These are phyloP conservation scores for Sphenostylis stenocarpa DNA, from an alignment of 306 rosid species.

Conservation along the genomic window DNA sequence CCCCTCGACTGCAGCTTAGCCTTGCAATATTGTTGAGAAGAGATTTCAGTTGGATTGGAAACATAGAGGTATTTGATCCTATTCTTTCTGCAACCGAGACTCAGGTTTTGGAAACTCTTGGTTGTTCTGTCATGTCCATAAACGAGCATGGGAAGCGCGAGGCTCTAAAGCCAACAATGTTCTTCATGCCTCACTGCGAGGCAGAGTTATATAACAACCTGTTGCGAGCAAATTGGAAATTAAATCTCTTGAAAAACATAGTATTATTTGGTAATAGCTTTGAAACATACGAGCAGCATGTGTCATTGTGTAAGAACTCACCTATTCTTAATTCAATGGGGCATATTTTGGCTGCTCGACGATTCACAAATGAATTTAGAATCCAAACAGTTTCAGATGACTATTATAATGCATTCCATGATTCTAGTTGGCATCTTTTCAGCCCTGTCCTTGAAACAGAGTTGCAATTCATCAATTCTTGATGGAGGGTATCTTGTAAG, in stretches of 20 bases:
- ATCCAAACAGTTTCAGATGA: conserved; percentile 62
- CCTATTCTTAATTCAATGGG: conserved; percentile 37
- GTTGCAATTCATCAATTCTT: conserved; percentile 41
- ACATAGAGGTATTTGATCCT: conserved; percentile 81
- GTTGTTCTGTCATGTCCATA: conserved; percentile 60
- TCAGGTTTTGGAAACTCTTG: conserved; percentile 57
- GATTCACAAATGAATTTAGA: conserved; percentile 53
- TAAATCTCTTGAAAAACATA: conserved; percentile 53
- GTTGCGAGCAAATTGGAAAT: conserved; percentile 71
- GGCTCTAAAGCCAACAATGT: conserved; percentile 57
- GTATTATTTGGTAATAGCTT: conserved; percentile 82
- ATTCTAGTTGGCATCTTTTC: conserved; percentile 92
- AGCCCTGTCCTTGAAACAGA: conserved; percentile 41
- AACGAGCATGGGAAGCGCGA: conserved; percentile 74
- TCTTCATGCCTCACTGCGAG: conserved; percentile 92
- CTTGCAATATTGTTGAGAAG: conserved; percentile 59
- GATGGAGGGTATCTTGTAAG: conserved; percentile 15
- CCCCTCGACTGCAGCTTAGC: conserved; percentile 70
- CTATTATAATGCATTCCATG: conserved; percentile 78
- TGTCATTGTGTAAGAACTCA: conserved; percentile 52
- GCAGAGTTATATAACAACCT: conserved; percentile 79
- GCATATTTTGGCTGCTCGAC: conserved; percentile 49
- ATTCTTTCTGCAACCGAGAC: conserved; percentile 66
- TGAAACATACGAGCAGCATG: conserved; percentile 60
- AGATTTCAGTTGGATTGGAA: conserved; percentile 65